Evolutionary conservation across 345 rosid genomes (phyloP).

Genomic region (Acer yangbiense): DNA sequence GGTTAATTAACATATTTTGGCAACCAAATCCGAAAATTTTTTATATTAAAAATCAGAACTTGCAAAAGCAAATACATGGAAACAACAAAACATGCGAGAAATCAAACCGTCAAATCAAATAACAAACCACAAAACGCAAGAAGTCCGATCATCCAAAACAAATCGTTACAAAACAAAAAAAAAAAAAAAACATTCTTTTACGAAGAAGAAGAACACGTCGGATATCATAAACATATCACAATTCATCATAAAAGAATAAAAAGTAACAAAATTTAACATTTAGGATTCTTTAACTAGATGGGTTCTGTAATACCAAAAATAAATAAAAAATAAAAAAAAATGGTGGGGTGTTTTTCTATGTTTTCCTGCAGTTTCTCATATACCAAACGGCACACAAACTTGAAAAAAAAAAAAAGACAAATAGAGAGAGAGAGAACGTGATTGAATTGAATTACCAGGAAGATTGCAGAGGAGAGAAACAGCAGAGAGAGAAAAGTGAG

Average conservation of each 20-base stretch:
- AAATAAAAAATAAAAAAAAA: too few species aligned
- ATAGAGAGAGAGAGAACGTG: neutral
- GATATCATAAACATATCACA: neutral
- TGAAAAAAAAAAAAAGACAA: neutral
- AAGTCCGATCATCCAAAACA: neutral
- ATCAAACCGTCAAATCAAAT: neutral
- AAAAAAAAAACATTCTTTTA: neutral
- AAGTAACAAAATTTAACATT: neutral
- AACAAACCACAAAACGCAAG: neutral
- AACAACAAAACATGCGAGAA: neutral
- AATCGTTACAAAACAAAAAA: too few species aligned
- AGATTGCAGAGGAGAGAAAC: constrained; percentile 20
- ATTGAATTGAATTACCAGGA: constrained; percentile 23
- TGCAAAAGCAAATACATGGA: neutral
- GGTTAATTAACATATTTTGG: too few species aligned
- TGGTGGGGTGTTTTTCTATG: neutral
- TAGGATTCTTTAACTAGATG: neutral
- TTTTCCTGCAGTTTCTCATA: constrained; percentile 2
- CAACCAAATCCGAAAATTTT: too few species aligned
- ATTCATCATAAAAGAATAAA: neutral
- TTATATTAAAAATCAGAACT: neutral
- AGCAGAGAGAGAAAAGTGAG: neutral
- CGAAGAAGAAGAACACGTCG: neutral
- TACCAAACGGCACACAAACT: neutral
- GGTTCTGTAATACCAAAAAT: neutral